Base-by-base conservation (phyloP, 1,139 yeast species). In the Dujonia santamariae region DNA sequence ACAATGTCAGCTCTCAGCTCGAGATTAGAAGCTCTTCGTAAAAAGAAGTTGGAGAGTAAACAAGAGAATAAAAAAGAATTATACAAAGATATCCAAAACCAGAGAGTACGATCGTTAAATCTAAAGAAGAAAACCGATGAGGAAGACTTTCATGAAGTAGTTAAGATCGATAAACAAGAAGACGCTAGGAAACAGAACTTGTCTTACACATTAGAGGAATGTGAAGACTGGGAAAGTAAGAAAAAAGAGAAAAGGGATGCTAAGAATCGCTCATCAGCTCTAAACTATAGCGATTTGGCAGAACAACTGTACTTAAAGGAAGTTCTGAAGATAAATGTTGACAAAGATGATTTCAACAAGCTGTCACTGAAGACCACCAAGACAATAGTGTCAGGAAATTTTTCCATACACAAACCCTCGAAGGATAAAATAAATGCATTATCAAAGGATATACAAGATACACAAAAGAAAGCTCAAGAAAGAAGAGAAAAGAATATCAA, bases 141-240 rank as follows among this genome's bases (percentile, higher is more conserved):
- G 48, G 59, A n/a, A 19, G 37, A 34, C 1, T 28, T 36, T 14
- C 44, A 42, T 2, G 32, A 40, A n/a, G 38, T 34, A 7, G 46
- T 70, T 41, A 58, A 70, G 6, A 63, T 61, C 3, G 54, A 56
- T 39, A 37, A 55, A 7, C 64, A 61, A 12, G 54, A 46, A 3
- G 72, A 69, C 1, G 64, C 60, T 18, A 17, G 14, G 18, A 27
- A 27, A 11, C 61, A 72, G 33, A 72, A 75, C 4, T 61, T 84
- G 67, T 75, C 72, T 33, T 85, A 84, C 63, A 72, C 86, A 0
- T 72, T 84, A 2, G 80, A 77, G 37, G 85, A 86, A 36, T 72
- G 78, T 36, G 86, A 81, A 45, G 63, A 66, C 36, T 85, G 94
- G 92, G 75, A 75, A 19, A 59, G 56, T 25, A 70, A 64, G 41